Percentiles rank a stretch among this genome's conserved stretches.
phyloP scores from a whole-genome alignment of 2,329 filamentous ascomycete genomes.

The Alternaria triticimaculans region DNA sequence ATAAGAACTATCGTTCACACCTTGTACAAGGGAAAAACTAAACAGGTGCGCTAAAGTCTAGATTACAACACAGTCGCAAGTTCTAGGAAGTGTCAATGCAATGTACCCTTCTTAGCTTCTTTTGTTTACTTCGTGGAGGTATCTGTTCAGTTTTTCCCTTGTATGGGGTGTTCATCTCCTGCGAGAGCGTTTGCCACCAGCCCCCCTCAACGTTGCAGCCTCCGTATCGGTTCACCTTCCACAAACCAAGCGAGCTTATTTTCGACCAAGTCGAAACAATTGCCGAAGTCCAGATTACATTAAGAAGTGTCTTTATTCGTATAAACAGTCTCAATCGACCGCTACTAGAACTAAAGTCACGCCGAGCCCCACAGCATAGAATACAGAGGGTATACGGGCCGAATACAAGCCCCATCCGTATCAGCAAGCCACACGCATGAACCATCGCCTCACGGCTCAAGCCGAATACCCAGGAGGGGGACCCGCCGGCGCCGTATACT shows the following conservation, averaged over 20 bases:
- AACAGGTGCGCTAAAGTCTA: too few species aligned
- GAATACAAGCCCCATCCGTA: background rate
- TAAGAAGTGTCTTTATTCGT: background rate
- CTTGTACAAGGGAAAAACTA: too few species aligned
- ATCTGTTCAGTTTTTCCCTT: too few species aligned
- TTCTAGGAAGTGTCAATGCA: too few species aligned
- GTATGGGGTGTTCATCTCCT: too few species aligned
- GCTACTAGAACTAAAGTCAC: background rate
- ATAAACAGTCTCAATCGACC: background rate
- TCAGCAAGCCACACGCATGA: background rate
- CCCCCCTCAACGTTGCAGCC: background rate
- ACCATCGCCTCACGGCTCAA: background rate
- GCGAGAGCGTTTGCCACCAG: too few species aligned
- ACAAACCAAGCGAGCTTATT: background rate
- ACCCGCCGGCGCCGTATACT: conserved; percentile 17
- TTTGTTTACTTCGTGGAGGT: too few species aligned
- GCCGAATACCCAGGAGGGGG: conserved; percentile 10
- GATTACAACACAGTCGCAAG: too few species aligned
- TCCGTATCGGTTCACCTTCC: background rate
- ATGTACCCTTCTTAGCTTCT: too few species aligned
- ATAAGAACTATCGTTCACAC: background rate
- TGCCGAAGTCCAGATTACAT: background rate
- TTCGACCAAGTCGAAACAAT: background rate
- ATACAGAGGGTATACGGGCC: background rate
- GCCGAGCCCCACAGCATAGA: background rate